Conservation (phyloP, 2,329 filamentous ascomycete genomes). For the Cordyceps fumosorosea region DNA sequence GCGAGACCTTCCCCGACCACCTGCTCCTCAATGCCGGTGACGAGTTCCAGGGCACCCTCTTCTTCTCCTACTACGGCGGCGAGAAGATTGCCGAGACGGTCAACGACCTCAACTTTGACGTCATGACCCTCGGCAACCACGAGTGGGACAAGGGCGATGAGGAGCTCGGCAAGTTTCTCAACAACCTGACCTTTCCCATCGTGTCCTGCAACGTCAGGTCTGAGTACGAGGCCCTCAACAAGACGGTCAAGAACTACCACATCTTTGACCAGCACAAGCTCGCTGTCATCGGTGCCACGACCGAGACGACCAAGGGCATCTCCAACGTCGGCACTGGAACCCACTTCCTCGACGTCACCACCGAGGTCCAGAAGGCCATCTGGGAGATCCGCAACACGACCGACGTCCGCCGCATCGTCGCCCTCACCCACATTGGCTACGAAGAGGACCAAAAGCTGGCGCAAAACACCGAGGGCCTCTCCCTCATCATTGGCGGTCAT, state of each 20-base stretch:
- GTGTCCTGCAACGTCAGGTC: conserved; percentile 58
- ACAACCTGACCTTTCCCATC: conserved; percentile 59
- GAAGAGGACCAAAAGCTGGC: conserved; percentile 57
- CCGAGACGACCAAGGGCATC: conserved; percentile 51
- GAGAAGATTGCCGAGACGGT: conserved; percentile 63
- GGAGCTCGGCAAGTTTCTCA: conserved; percentile 52
- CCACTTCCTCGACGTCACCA: conserved; percentile 50
- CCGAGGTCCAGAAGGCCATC: conserved; percentile 53
- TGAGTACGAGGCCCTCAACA: conserved; percentile 51
- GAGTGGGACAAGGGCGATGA: conserved; percentile 62
- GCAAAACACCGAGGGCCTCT: conserved; percentile 52
- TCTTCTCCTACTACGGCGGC: conserved; percentile 59
- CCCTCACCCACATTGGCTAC: conserved; percentile 62
- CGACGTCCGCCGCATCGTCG: conserved; percentile 57
- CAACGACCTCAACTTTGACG: conserved; percentile 59
- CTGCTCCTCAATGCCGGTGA: conserved; percentile 61
- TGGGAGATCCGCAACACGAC: conserved; percentile 55
- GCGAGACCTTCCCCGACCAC: conserved; percentile 51
- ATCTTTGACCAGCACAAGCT: conserved; percentile 55
- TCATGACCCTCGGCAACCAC: conserved; percentile 62
- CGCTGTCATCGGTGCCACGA: conserved; percentile 59
- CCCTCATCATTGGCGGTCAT: conserved; percentile 62
- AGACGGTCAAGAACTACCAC: conserved; percentile 58
- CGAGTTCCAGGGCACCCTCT: conserved; percentile 63
- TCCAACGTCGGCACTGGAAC: conserved; percentile 53